Evolutionary conservation across 768 basidiomycete genomes (phyloP).

Genomic region (Lentinula detonsa): DNA sequence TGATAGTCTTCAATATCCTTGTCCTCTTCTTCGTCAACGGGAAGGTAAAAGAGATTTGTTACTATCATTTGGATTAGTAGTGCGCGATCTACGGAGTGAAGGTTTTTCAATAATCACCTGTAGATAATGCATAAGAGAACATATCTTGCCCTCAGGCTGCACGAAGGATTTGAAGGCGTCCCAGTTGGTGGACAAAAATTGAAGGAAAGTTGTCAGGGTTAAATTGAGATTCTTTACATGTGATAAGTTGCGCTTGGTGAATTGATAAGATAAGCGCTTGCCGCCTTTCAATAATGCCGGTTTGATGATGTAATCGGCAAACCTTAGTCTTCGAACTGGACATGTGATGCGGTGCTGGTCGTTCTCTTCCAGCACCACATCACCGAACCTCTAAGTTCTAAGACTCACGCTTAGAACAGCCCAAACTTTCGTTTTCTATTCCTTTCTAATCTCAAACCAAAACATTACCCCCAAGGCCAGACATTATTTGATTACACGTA

Average conservation of each 20-base stretch:
- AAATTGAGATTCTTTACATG: neutral
- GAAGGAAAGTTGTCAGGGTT: neutral
- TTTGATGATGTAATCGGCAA: too few species aligned
- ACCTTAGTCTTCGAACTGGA: too few species aligned
- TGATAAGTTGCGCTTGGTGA: conserved; percentile 7
- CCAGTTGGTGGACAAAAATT: neutral
- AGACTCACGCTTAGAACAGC: too few species aligned
- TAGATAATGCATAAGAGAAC: conserved; percentile 23
- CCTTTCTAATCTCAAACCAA: too few species aligned
- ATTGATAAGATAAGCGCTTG: neutral
- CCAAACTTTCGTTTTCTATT: too few species aligned
- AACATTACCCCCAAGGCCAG: too few species aligned
- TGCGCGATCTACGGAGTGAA: conserved; percentile 1
- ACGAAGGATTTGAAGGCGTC: neutral
- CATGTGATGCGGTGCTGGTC: too few species aligned
- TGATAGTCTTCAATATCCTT: conserved; percentile 39
- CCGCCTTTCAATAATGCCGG: too few species aligned
- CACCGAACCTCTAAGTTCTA: too few species aligned
- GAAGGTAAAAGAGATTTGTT: conserved; percentile 57
- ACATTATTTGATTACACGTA: too few species aligned
- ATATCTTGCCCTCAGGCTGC: conserved; percentile 14
- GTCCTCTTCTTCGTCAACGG: conserved; percentile 53
- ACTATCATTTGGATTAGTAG: conserved; percentile 27
- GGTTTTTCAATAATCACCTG: conserved; percentile 15
- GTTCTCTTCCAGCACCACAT: too few species aligned